Evolutionary conservation across 2,329 filamentous ascomycete genomes (phyloP), one percentile per base, ranked within the genome.

Genomic region (Colletotrichum sp.): DNA sequence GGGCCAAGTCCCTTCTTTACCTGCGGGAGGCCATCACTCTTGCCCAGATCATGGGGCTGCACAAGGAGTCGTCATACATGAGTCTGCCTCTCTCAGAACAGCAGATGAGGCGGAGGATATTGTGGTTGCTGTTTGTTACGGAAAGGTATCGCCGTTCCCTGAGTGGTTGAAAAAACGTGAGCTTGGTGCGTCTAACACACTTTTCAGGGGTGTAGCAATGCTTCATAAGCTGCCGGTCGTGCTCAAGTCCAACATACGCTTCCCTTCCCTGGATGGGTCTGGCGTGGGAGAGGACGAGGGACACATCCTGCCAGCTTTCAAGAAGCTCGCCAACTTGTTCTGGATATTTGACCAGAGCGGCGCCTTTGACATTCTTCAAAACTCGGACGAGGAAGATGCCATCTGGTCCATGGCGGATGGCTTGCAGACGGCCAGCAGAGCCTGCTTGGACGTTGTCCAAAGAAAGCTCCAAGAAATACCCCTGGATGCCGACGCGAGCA

Each of bases 21-120:
- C 78, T 90, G 8, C 84, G 89, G 8, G 88, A 90, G 75, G 87
- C 88, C 8, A 87, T 90, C n/a, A 88, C 88, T 0, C 82, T 89
- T 27, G 88, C 88, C 3, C 89, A 90, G 77, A 86, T 90, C 61
- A 84, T 89, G 78, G 82, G 86, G 1, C 81, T 90, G 7, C 87
- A 90, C 67, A 84, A 86, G 13, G 85, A 88, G 65, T 83, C 84
- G 1, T 85, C 85, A 0, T 89, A 89, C 76, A 44, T 78, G 5
- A 78, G 78, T 2, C 79, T 88, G 2, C 77, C 82, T 0, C 76
- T 82, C 7, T 72, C 82, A 5, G 87, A 89, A 66, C 85, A 88
- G 61, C 86, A 88, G 77, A 82, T 89, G 67, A 84, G 86, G 8
- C 84, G 87, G 12, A 83, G 88, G 0, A 78, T 83, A 6, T 83